Evolutionary conservation across 2,329 filamentous ascomycete genomes (phyloP), one percentile per base, ranked within the genome.

Genomic region (Trichoderma sp.): DNA sequence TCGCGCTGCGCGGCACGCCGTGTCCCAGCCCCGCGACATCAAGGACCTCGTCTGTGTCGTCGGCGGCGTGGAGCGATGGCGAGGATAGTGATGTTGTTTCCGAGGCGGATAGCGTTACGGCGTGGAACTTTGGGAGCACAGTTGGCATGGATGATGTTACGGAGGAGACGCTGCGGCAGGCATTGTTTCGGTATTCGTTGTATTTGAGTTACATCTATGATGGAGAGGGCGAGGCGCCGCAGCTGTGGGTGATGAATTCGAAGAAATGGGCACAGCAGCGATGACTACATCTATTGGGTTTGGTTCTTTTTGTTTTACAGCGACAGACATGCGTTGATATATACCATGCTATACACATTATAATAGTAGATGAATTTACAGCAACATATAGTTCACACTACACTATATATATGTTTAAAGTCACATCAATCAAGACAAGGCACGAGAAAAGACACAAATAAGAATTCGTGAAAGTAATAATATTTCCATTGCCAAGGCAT

Each of bases 171-270:
- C 57, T 81, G 23, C 74, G 76, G 43, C 74, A 74, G 43, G 74
- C 76, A 4, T 65, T 81, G 74, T 81, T 81, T 70, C 77, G 80
- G 59, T 81, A 81, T 74, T 77, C 80, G 2, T 71, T 81, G 67
- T 81, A 80, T 61, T 68, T 81, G 66, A 81, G 80, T 71, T 81
- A 81, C 39, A 39, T 75, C n/a, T 74, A 76, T 17, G 69, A 70
- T 7, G 75, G 77, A 4, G 72, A 75, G 23, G 74, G 75, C 7
- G 75, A 77, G 34, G 72, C 74, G n/a, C 78, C 78, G 13, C 78
- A 80, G 34, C 69, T 79, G 61, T 80, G 80, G 78, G 77, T 81
- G 6, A 74, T 80, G 58, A 72, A 78, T 57, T 58, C 75, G 34
- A 72, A 74, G 26, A 43, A 63, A 4, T 76, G 76, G 74, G 63